Conservation (phyloP, 305 asterid genomes). For the Solanum hybrid region DNA sequence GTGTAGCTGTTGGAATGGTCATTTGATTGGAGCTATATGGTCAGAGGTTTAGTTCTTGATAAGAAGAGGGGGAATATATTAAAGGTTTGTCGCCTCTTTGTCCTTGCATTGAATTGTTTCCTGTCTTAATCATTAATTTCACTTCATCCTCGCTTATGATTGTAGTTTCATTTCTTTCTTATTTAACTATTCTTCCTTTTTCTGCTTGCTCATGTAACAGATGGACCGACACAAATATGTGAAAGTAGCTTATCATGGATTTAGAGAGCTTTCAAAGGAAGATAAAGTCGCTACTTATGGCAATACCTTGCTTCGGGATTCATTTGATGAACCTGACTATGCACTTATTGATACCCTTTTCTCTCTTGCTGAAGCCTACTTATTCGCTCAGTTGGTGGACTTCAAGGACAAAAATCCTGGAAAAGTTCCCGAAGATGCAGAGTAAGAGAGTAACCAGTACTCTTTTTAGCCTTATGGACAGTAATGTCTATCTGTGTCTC, state of each 20-base stretch:
- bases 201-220: conserved; percentile 29
- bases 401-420: conserved; percentile 83
- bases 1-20: conserved; percentile 75
- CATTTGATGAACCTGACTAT: conserved; percentile 94
- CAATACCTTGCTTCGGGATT: conserved; percentile 62
- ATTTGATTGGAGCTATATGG: conserved; percentile 94
- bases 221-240: conserved; percentile 98
- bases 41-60: conserved; percentile 95
- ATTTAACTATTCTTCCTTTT: not conserved
- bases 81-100: conserved; percentile 49
- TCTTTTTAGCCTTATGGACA: not conserved
- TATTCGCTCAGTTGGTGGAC: conserved; percentile 95
- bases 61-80: conserved; percentile 90
- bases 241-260: conserved; percentile 95
- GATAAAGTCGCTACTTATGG: conserved; percentile 82
- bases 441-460: conserved; percentile 48
- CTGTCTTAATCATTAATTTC: not conserved
- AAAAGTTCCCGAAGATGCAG: conserved; percentile 46
- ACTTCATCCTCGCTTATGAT: not conserved
- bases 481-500: not conserved
- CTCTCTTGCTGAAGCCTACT: conserved; percentile 90
- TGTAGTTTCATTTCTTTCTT: conserved; percentile 1
- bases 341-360: conserved; percentile 91
- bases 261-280: conserved; percentile 75
- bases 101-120: not conserved